Evolutionary conservation across 2,329 filamentous ascomycete genomes (phyloP).

Genomic region (Phaeosphaeria sp.): DNA sequence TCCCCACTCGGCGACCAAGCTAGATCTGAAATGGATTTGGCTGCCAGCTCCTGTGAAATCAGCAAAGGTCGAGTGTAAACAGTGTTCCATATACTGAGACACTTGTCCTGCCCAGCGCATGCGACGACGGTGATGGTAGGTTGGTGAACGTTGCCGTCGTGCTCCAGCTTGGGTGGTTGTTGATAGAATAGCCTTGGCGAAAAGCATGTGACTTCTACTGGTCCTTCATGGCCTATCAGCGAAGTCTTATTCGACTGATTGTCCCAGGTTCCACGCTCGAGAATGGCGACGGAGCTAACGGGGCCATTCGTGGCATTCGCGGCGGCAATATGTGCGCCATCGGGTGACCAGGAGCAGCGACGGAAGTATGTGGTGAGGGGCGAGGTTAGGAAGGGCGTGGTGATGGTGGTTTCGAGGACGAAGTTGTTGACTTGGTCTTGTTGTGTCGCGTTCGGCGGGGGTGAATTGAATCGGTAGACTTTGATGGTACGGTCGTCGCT

Average conservation of each 20-base stretch:
- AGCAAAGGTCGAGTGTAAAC: constrained; percentile 91
- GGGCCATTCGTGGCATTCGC: constrained; percentile 97
- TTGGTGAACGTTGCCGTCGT: constrained; percentile 54
- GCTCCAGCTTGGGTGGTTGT: constrained; percentile 65
- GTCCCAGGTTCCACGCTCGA: constrained; percentile 91
- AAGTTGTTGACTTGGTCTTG: constrained; percentile 99
- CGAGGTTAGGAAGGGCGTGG: constrained; percentile 84
- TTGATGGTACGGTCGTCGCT: constrained; percentile 97
- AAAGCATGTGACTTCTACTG: constrained; percentile 96
- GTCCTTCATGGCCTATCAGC: constrained; percentile 94
- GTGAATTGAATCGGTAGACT: constrained; percentile 90
- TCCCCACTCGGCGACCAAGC: constrained; percentile 93
- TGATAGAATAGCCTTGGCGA: constrained; percentile 87
- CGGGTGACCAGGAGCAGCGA: constrained; percentile 95
- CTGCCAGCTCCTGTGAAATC: constrained; percentile 85
- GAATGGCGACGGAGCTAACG: constrained; percentile 95
- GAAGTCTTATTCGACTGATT: constrained; percentile 75
- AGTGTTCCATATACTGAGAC: constrained; percentile 96
- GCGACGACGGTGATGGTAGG: constrained; percentile 88
- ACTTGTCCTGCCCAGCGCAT: constrained; percentile 96
- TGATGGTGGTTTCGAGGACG: constrained; percentile 89
- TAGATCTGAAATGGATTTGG: constrained; percentile 92
- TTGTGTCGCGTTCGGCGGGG: constrained; percentile 86
- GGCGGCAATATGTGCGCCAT: constrained; percentile 95
- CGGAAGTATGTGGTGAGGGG: constrained; percentile 97